A percentile compares a stretch with the other conserved stretches of the same genome.
phyloP scores from a whole-genome alignment of 2,329 filamentous ascomycete genomes.

The Diaporthe aspalathi region DNA sequence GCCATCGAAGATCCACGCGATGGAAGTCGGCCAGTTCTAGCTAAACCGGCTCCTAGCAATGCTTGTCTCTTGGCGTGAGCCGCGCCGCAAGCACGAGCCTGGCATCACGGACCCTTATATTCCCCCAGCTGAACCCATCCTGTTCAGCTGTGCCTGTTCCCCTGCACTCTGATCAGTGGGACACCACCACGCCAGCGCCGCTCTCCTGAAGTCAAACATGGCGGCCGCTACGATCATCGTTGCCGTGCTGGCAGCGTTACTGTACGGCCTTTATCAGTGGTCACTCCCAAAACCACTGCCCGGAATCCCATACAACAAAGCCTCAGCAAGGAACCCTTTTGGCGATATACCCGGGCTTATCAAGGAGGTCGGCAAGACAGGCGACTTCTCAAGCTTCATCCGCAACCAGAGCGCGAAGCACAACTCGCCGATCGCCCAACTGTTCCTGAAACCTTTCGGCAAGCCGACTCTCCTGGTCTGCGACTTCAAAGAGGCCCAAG shows the following conservation, averaged over 20 bases:
- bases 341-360: conserved; percentile 42
- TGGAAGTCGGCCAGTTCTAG: neutral
- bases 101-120: neutral
- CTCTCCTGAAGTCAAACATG: neutral
- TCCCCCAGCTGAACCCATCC: neutral
- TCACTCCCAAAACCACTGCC: conserved; percentile 45
- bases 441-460: conserved; percentile 49
- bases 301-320: conserved; percentile 46
- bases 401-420: conserved; percentile 28
- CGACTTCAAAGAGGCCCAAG: conserved; percentile 33
- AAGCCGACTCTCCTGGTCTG: conserved; percentile 23
- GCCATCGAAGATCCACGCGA: neutral
- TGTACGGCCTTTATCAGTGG: conserved; percentile 35
- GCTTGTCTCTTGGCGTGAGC: neutral
- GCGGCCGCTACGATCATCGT: neutral
- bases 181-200: neutral
- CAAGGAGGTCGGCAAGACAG: conserved; percentile 35
- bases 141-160: neutral
- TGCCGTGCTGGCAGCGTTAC: neutral
- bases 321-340: conserved; percentile 40
- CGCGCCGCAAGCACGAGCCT: neutral
- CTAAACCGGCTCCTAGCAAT: neutral
- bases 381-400: conserved; percentile 40
- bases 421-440: conserved; percentile 47
- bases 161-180: neutral